Evolutionary conservation across 495 filamentous ascomycete genomes (phyloP), one percentile per base, ranked within the genome.

Genomic region (Pyronema domesticum): DNA sequence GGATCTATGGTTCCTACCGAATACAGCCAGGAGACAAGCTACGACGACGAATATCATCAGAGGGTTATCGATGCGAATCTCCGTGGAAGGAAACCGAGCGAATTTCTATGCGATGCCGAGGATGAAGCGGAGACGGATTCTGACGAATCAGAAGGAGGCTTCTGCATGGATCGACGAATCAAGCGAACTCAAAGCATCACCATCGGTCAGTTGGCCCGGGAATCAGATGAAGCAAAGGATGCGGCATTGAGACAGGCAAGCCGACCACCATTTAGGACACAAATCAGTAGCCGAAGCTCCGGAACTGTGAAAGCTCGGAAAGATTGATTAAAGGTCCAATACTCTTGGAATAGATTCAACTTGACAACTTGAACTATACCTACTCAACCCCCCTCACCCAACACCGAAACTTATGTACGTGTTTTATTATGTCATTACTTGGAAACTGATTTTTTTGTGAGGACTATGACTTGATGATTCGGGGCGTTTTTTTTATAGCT

Each of bases 91-190:
- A 46, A 47, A 35, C 15, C 18, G n/a, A 54, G 39, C 55, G 55
- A 62, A 56, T 15, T 55, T 33, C 1, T 63, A 51, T 54, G 55
- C 51, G 43, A 57, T 15, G 62, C 60, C 36, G 55, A 64, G 30
- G 52, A 54, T 39, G 61, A 47, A 40, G 60, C 60, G n/a, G 61
- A 63, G 19, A 46, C 40, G 34, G 55, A 49, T 14, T 62, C 44
- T 9, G 47, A 60, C 55, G 59, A 62, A 13, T 64, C 61, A 9
- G 62, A 64, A 18, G 61, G 58, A 17, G 62, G 62, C 10, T 58
- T 64, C 48, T 55, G 60, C 33, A 50, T 64, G 55, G 52, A 47
- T 30, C 54, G 51, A 8, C 57, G 53, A 7, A 15, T 30, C 15
- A 39, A 37, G 30, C 60, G 61, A 30, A 63, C 53, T 17, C 52